These are phyloP conservation scores for Pseudocohnilembus persalinus DNA, from an alignment of 169 alveolate species.

Conservation along the genomic window DNA sequence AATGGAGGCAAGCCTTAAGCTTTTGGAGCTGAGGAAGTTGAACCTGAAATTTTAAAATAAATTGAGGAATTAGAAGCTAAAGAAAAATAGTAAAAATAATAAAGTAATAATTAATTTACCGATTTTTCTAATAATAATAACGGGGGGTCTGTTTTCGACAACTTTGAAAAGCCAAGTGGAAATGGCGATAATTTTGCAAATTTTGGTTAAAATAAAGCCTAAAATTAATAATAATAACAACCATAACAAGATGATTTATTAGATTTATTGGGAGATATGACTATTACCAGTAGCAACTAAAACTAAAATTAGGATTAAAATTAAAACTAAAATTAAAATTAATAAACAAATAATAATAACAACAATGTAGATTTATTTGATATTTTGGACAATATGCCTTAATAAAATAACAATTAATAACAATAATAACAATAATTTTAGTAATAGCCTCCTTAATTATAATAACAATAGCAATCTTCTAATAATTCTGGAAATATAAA, in stretches of 20 bases:
- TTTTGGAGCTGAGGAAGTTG: background rate
- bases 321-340: too few species aligned
- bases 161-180: background rate
- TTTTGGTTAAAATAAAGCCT: background rate
- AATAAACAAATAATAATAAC: background rate
- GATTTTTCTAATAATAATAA: too few species aligned
- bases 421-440: too few species aligned
- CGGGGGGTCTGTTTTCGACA: background rate
- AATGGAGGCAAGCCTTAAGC: background rate
- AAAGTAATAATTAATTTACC: background rate
- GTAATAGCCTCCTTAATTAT: too few species aligned
- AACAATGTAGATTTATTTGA: too few species aligned
- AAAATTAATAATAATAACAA: too few species aligned
- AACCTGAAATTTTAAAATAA: background rate
- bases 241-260: background rate
- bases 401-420: too few species aligned
- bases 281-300: background rate
- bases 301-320: too few species aligned
- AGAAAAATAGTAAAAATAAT: background rate
- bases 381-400: background rate
- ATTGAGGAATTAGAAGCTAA: background rate
- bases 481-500: too few species aligned
- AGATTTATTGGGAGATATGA: background rate
- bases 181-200: too few species aligned
- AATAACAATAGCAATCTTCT: too few species aligned